Conservation (phyloP, 306 rosid species). For the Rosa multiflora region DNA sequence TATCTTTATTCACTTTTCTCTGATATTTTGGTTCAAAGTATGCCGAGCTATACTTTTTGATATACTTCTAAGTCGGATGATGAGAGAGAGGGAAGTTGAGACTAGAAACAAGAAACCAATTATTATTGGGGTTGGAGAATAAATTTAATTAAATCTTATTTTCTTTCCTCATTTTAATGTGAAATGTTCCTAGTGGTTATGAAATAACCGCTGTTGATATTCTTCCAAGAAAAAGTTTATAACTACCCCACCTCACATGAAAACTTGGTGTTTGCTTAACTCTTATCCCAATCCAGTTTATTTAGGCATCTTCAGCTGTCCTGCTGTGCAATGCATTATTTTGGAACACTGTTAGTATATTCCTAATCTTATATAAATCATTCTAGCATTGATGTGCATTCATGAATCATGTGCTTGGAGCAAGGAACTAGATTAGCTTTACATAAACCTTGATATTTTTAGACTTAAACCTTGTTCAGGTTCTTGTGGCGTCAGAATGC, state of each 20-base stretch:
- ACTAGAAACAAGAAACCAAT: neutral
- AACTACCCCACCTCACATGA: neutral
- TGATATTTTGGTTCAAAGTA: neutral
- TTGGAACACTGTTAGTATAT: neutral
- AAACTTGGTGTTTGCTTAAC: neutral
- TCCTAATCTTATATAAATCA: neutral
- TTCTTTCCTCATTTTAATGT: too few species aligned
- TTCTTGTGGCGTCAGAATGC: conserved; percentile 95
- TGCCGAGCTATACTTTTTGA: neutral
- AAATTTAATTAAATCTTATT: too few species aligned
- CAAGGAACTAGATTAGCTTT: neutral
- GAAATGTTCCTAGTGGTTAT: neutral
- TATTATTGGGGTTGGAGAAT: neutral
- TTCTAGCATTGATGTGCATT: neutral
- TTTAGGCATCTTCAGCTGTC: neutral
- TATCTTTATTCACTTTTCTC: neutral
- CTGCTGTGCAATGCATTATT: neutral
- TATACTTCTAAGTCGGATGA: neutral
- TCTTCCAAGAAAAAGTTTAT: neutral
- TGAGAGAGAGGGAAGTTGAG: neutral
- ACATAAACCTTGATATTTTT: neutral
- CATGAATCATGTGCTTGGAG: neutral
- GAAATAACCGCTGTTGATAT: neutral
- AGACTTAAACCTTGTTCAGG: conserved; percentile 39
- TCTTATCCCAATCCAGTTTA: too few species aligned